Base-by-base conservation (phyloP, 257 asterid species). In the Linaria vulgaris region DNA sequence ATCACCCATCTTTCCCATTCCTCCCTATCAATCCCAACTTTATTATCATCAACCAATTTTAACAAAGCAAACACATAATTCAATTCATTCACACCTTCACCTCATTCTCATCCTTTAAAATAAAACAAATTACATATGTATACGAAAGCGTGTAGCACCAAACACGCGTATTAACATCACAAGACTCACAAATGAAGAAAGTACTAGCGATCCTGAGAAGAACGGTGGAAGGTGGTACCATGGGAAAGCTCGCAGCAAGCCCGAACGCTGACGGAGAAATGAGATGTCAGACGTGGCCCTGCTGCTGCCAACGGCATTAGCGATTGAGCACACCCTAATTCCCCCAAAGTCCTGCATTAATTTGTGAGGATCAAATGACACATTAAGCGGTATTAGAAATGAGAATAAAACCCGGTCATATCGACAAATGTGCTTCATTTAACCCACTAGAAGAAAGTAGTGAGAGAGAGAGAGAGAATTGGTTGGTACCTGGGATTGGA, bases 181-280 rank as follows among this genome's bases (percentile, higher is more conserved):
- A 2, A 27, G 34, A 63, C 49, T 20, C 31, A 25, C 62, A 25
- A 12, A 30, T 20, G 20, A 57, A 27, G 34, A 72, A 2, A 80
- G 77, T 73, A 85, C 71, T 91, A 91, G 96, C 98, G 91, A 88
- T 88, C 96, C 88, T 82, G 98, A 88, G 95, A 91, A 88, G 96
- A 73, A 76, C 96, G 95, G 88, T 88, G 61, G 84, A 88, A 85
- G n/a, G n/a, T n/a, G 96, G 88, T 91, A 91, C 97, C 98, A 66
- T 88, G 81, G 78, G 81, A 80, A 86, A 88, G 94, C 95, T 88
- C 96, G 77, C 96, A 86, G 78, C 78, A 92, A 45, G 96, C 95
- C 69, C 97, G 92, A 75, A 74, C 74, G 58, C 79, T 78, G 77
- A 66, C 76, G 9, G 94, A 66, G 76, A 83, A 67, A 76, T 86